phyloP scores from a whole-genome alignment of 208 protist genomes.

The Novymonas esmeraldas region DNA sequence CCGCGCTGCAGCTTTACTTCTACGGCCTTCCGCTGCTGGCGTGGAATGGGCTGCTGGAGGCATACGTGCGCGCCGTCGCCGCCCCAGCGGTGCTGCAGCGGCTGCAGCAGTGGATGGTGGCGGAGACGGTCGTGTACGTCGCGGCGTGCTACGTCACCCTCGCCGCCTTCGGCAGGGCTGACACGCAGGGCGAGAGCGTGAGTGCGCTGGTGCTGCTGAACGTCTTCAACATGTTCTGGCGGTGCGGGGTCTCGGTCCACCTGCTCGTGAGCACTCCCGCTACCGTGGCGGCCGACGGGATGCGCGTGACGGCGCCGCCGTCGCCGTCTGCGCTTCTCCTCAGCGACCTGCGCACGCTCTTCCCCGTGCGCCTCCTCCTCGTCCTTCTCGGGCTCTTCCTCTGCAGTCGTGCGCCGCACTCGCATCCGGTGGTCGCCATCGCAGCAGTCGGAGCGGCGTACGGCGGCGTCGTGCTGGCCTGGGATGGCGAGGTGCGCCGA shows the following conservation, averaged over 20 bases:
- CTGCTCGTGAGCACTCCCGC: slow-evolving; percentile 34
- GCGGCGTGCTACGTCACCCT: slow-evolving; percentile 53
- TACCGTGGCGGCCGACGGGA: neutral
- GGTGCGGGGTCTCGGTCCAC: slow-evolving; percentile 40
- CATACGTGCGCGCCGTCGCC: slow-evolving; percentile 75
- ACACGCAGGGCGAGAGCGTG: slow-evolving; percentile 21
- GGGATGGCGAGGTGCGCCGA: slow-evolving; percentile 37
- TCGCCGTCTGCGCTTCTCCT: neutral
- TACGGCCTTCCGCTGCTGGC: slow-evolving; percentile 74
- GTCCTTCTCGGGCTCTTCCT: slow-evolving; percentile 24
- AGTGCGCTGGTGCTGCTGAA: slow-evolving; percentile 56
- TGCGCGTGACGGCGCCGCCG: neutral
- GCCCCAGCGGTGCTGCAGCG: slow-evolving; percentile 40
- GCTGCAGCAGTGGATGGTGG: slow-evolving; percentile 55
- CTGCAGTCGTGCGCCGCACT: slow-evolving; percentile 17
- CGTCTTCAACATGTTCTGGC: slow-evolving; percentile 42
- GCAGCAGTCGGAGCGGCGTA: slow-evolving; percentile 21
- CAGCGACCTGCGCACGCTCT: slow-evolving; percentile 10
- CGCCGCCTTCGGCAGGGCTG: slow-evolving; percentile 3
- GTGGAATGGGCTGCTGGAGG: slow-evolving; percentile 87
- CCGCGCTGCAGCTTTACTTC: slow-evolving; percentile 83
- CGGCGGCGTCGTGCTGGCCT: slow-evolving; percentile 25
- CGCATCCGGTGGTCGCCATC: slow-evolving; percentile 12
- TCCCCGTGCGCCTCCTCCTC: slow-evolving; percentile 5
- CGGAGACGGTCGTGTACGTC: slow-evolving; percentile 57